Percentiles rank a stretch among this genome's conserved stretches.
Conservation (phyloP, 1,284 basidiomycete species). For the Fistulina hepatica region DNA sequence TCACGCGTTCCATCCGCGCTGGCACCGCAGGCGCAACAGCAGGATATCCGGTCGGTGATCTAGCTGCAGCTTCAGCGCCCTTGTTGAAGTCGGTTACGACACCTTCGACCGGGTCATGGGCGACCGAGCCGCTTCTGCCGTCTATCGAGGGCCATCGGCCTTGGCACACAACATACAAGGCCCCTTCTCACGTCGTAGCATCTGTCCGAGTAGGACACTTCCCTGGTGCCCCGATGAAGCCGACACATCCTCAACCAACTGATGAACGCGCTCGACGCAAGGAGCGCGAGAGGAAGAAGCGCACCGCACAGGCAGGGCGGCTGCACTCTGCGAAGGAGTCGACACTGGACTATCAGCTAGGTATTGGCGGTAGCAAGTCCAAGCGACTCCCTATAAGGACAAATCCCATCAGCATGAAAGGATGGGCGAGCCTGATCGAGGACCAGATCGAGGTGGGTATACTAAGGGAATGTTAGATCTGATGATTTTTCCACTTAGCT, state of each 20-base stretch:
- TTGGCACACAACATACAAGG: slow-evolving; percentile 60
- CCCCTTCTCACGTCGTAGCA: slow-evolving; percentile 41
- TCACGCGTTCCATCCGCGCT: not conserved
- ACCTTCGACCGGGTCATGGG: slow-evolving; percentile 27
- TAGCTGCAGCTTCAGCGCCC: slow-evolving; percentile 16
- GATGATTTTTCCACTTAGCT: not conserved
- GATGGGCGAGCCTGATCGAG: slow-evolving; percentile 69
- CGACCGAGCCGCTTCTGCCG: slow-evolving; percentile 39
- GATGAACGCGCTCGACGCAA: slow-evolving; percentile 42
- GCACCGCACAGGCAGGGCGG: slow-evolving; percentile 41
- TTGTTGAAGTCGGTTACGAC: slow-evolving; percentile 2
- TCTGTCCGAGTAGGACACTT: slow-evolving; percentile 44
- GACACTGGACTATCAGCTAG: slow-evolving; percentile 65
- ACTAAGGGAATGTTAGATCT: not conserved
- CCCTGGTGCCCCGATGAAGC: slow-evolving; percentile 20
- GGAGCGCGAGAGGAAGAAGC: slow-evolving; percentile 42
- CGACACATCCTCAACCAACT: slow-evolving; percentile 22
- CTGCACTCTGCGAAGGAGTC: slow-evolving; percentile 60
- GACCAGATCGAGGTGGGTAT: slow-evolving; percentile 62
- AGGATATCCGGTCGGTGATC: too few relatives aligned
- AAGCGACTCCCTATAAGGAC: slow-evolving; percentile 20
- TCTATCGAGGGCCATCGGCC: slow-evolving; percentile 48
- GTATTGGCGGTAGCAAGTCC: slow-evolving; percentile 22
- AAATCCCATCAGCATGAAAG: slow-evolving; percentile 56
- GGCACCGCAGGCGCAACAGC: not conserved